These are phyloP conservation scores for Euphrasia arctica DNA, from an alignment of 305 asterid species.

Conservation along the genomic window DNA sequence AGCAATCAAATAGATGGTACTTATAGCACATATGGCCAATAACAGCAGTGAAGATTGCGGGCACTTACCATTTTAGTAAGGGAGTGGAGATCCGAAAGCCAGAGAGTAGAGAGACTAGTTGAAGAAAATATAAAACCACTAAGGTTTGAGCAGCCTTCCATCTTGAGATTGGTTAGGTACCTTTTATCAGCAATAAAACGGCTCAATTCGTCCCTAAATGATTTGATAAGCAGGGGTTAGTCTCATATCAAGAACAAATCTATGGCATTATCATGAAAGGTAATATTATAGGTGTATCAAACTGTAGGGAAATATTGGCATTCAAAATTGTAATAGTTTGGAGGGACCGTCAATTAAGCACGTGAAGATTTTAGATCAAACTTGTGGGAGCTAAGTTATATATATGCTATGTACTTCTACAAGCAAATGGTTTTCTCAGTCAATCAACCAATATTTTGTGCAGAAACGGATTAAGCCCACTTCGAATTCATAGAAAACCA, in stretches of 20 bases:
- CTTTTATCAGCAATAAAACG: conserved; percentile 78
- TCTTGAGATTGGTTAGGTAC: conserved; percentile 75
- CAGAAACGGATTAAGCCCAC: too few species aligned
- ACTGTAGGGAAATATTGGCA: neutral
- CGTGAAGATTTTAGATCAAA: neutral
- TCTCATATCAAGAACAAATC: conserved; percentile 5
- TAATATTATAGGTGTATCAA: neutral
- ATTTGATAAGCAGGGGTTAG: conserved; percentile 13
- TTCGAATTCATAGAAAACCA: conserved; percentile 2
- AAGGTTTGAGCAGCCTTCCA: conserved; percentile 90
- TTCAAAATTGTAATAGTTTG: neutral
- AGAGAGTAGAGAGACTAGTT: conserved; percentile 59
- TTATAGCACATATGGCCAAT: neutral
- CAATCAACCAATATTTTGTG: neutral
- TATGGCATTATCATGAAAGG: neutral
- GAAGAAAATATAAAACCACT: conserved; percentile 72
- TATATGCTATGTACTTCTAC: too few species aligned
- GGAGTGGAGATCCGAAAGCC: conserved; percentile 89
- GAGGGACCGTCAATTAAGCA: neutral
- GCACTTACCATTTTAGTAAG: conserved; percentile 73
- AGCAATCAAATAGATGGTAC: neutral
- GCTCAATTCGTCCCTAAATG: conserved; percentile 80
- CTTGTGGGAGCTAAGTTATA: too few species aligned
- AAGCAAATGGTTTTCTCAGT: too few species aligned
- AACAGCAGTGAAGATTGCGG: neutral